Percentiles rank a stretch among this genome's conserved stretches.
These are phyloP conservation scores for Tricholoma sp. DNA, from an alignment of 768 basidiomycete species.

Conservation along the genomic window DNA sequence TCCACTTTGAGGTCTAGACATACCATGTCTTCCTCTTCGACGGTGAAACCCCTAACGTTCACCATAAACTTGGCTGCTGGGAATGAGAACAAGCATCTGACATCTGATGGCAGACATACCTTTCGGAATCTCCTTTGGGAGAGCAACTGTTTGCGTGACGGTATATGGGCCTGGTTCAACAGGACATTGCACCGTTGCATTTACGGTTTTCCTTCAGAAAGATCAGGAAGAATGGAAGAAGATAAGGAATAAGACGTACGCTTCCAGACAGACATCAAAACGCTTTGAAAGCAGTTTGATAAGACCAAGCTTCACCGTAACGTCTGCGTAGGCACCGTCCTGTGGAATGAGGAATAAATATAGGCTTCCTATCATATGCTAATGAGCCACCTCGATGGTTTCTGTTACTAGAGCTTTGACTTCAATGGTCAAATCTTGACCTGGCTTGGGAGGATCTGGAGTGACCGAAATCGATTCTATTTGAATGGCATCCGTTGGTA, in stretches of 20 bases:
- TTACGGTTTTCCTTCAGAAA: slow-evolving; percentile 58
- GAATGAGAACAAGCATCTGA: background rate
- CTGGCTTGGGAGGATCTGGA: slow-evolving; percentile 90
- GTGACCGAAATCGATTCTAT: slow-evolving; percentile 66
- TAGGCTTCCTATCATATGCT: background rate
- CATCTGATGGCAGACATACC: slow-evolving; percentile 34
- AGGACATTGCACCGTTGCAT: slow-evolving; percentile 81
- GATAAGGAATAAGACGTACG: slow-evolving; percentile 50
- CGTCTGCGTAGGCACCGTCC: slow-evolving; percentile 91
- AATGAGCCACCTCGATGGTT: slow-evolving; percentile 55
- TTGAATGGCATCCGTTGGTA: slow-evolving; percentile 41
- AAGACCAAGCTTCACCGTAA: slow-evolving; percentile 88
- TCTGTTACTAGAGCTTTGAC: slow-evolving; percentile 58
- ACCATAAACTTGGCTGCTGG: slow-evolving; percentile 79
- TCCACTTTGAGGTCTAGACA: slow-evolving; percentile 79
- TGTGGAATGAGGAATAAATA: slow-evolving; percentile 22
- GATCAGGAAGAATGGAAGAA: slow-evolving; percentile 3
- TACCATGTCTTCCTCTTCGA: slow-evolving; percentile 66
- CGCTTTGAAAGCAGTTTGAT: slow-evolving; percentile 80
- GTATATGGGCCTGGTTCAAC: slow-evolving; percentile 64
- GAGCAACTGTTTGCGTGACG: slow-evolving; percentile 77
- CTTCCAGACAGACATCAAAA: slow-evolving; percentile 92
- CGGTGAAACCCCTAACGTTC: slow-evolving; percentile 63
- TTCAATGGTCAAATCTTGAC: slow-evolving; percentile 81
- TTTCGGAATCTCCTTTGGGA: slow-evolving; percentile 90